These are phyloP conservation scores for Hanseniaspora hatyaiensis DNA, from an alignment of 805 yeast genomes.

Conservation along the genomic window DNA sequence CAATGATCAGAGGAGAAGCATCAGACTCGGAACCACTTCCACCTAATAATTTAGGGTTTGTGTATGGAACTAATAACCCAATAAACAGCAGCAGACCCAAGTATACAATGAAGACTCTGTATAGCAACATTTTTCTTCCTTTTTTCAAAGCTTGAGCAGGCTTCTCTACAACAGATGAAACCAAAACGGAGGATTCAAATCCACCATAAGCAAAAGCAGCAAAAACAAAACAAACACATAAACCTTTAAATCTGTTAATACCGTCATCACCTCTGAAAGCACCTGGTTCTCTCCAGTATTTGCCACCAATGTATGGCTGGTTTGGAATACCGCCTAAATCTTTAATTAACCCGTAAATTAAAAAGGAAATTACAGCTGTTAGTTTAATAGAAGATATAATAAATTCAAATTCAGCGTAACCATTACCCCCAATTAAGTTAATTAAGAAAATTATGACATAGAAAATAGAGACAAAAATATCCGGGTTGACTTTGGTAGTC, in stretches of 20 bases:
- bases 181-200: constrained; percentile 44
- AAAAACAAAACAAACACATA: constrained; percentile 41
- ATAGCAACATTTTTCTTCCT: constrained; percentile 43
- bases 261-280: constrained; percentile 32
- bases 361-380: constrained; percentile 46
- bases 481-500: constrained; percentile 40
- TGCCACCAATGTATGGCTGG: constrained; percentile 39
- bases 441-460: constrained; percentile 38
- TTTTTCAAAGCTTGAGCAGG: constrained; percentile 42
- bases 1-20: constrained; percentile 42
- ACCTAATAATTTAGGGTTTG: constrained; percentile 33
- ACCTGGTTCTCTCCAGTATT: constrained; percentile 44
- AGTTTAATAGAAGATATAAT: constrained; percentile 48
- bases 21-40: constrained; percentile 34
- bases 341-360: constrained; percentile 46
- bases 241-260: constrained; percentile 44
- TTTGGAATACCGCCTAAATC: constrained; percentile 46
- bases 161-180: constrained; percentile 37
- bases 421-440: constrained; percentile 46
- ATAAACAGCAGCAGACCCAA: constrained; percentile 40
- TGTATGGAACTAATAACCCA: constrained; percentile 48
- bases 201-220: constrained; percentile 57
- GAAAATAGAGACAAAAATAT: constrained; percentile 46
- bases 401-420: constrained; percentile 60
- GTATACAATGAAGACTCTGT: constrained; percentile 45